Evolutionary conservation across 1,284 basidiomycete genomes (phyloP), one percentile per base, ranked within the genome.

Genomic region (Leccinum pachyderme): DNA sequence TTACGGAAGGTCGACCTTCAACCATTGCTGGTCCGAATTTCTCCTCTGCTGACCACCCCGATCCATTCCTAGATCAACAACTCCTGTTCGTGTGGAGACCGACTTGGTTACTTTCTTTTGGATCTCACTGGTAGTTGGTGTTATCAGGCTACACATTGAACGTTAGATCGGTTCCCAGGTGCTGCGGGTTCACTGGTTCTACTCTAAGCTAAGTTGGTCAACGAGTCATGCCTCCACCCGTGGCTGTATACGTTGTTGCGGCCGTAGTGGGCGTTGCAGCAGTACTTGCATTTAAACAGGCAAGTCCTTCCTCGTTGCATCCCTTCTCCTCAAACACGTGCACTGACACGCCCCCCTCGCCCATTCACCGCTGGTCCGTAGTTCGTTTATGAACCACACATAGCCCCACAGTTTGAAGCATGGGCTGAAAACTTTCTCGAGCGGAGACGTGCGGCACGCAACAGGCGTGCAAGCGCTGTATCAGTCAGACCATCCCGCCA

Each of bases 311-410:
- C 22, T 47, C 29, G 11, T 43, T 2, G 0, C 8, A 18, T 11
- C 22, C 33, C 35, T 33, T 37, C 49, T 29, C 35, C 22, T 18
- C 46, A 52, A 51, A 56, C 61, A 61, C 62, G 54, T 67, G 66
- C 51, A 49, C 67, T 67, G 55, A 63, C 63, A 64, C 55, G 44
- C 55, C 6, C 8, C 24, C 27, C 45, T 48, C 33, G 8, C 47
- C 44, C 24, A 6, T 47, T 35, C 35, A 50, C 52, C 22, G 43
- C 47, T 37, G 27, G 44, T 8, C 22, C 39, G 50, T 52, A 85
- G 83, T 80, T 79, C 55, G 75, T 86, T n/a, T 85, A 82, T 51
- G 83, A 85, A 56, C 83, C 83, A 4, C 82, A 83, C 58, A 75
- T 85, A 50, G 82, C 82, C 32, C 83, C 83, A 0, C 75, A 66